Conservation (phyloP, 345 rosid genomes). For the Melaleuca alternifolia region DNA sequence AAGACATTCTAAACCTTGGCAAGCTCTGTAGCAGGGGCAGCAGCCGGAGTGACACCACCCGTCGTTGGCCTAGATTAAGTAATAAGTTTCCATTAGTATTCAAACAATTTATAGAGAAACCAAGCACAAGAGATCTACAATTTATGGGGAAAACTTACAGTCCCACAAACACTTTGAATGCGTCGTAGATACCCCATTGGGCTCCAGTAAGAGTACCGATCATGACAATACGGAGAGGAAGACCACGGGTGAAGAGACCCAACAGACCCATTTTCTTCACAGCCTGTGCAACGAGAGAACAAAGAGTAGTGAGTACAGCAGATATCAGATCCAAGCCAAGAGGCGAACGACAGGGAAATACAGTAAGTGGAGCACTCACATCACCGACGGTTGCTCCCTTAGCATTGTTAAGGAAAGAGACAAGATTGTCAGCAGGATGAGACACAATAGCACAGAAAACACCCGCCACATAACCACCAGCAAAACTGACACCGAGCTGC, state of each 20-base stretch:
- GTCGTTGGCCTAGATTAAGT: conserved; percentile 82
- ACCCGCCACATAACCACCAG: conserved; percentile 93
- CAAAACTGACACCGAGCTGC: conserved; percentile 90
- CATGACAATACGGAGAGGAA: conserved; percentile 92
- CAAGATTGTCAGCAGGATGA: conserved; percentile 94
- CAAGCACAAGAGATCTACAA: neutral
- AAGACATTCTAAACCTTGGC: conserved; percentile 25
- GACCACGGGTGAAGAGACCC: conserved; percentile 89
- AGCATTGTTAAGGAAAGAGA: conserved; percentile 95
- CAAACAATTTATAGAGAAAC: neutral
- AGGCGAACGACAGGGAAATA: neutral
- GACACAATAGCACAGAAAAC: conserved; percentile 82
- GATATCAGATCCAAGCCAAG: neutral
- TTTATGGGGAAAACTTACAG: conserved; percentile 44
- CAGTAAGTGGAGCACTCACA: conserved; percentile 26
- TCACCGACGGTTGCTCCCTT: conserved; percentile 83
- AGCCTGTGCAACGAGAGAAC: conserved; percentile 42
- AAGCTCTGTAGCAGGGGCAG: conserved; percentile 28
- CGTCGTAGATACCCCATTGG: conserved; percentile 91
- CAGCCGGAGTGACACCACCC: conserved; percentile 71
- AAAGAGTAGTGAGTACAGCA: neutral
- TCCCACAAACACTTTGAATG: conserved; percentile 86
- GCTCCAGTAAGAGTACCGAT: conserved; percentile 93
- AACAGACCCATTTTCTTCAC: conserved; percentile 55
- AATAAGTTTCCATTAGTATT: neutral